Evolutionary conservation across 495 filamentous ascomycete species (phyloP).

Genomic region (Aspergillus sparsus): DNA sequence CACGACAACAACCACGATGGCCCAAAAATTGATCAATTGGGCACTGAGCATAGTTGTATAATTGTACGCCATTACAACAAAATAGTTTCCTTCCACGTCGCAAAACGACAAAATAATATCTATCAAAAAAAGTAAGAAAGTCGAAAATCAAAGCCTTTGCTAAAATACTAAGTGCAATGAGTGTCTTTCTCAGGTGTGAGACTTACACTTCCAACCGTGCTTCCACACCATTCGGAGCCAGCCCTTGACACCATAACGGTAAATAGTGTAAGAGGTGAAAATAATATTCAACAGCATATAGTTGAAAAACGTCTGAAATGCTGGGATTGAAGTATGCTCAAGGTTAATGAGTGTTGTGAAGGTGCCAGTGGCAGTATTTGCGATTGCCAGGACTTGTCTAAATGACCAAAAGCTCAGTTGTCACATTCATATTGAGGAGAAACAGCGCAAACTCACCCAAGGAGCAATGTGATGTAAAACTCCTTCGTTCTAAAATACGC

Average conservation of each 20-base stretch:
- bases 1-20: constrained; percentile 88
- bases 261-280: constrained; percentile 80
- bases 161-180: not conserved
- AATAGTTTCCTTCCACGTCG: constrained; percentile 97
- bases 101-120: constrained; percentile 87
- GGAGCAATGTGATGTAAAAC: constrained; percentile 78
- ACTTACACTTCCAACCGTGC: constrained; percentile 82
- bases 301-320: constrained; percentile 94
- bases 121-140: constrained; percentile 26
- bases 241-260: constrained; percentile 74
- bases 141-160: not conserved
- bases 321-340: constrained; percentile 80
- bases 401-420: not conserved
- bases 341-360: constrained; percentile 73
- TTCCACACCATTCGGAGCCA: constrained; percentile 62
- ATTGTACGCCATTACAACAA: constrained; percentile 89
- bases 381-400: constrained; percentile 81
- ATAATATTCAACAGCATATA: constrained; percentile 82
- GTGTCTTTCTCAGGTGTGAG: not conserved
- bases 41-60: constrained; percentile 90
- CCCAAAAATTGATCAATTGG: constrained; percentile 98
- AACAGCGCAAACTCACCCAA: constrained; percentile 60
- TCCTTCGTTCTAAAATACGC: constrained; percentile 79
- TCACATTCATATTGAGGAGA: not conserved
- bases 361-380: constrained; percentile 87